phyloP scores from a whole-genome alignment of 495 filamentous ascomycete species.

The Antarctomyces pellizariae region DNA sequence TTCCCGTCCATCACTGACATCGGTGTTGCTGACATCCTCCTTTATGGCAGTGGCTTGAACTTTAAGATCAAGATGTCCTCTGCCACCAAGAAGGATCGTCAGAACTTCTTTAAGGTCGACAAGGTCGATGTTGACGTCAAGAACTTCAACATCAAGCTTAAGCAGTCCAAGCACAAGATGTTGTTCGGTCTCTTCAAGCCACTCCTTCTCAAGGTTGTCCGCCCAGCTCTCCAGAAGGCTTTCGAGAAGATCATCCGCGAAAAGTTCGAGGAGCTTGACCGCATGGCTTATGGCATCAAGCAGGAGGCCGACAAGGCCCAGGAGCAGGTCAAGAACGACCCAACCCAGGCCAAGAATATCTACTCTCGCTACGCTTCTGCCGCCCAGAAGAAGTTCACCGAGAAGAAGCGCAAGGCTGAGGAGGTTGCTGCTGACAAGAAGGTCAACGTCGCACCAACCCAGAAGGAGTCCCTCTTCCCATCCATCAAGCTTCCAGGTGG shows the following conservation, averaged over 20 bases:
- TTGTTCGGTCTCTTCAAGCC: constrained; percentile 80
- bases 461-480: constrained; percentile 78
- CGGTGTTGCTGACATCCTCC: constrained; percentile 74
- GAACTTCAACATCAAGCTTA: constrained; percentile 70
- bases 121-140: constrained; percentile 67
- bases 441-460: constrained; percentile 68
- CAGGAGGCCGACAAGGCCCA: constrained; percentile 54
- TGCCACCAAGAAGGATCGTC: constrained; percentile 47
- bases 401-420: constrained; percentile 50
- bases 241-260: constrained; percentile 74
- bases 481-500: constrained; percentile 72
- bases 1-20: constrained; percentile 79
- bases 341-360: constrained; percentile 60
- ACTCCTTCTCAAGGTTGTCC: constrained; percentile 58
- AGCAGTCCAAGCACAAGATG: constrained; percentile 84
- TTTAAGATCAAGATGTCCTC: constrained; percentile 83
- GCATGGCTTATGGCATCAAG: constrained; percentile 49
- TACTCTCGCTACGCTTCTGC: constrained; percentile 66
- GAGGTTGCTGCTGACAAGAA: constrained; percentile 42
- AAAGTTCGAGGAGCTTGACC: constrained; percentile 46
- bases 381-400: constrained; percentile 44
- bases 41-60: constrained; percentile 68
- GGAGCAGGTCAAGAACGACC: constrained; percentile 40
- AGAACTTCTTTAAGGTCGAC: constrained; percentile 85
- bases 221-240: constrained; percentile 65